Evolutionary conservation across 176 grass and related monocot genomes (phyloP), one percentile per base, ranked within the genome.

Genomic region (Avena insularis): DNA sequence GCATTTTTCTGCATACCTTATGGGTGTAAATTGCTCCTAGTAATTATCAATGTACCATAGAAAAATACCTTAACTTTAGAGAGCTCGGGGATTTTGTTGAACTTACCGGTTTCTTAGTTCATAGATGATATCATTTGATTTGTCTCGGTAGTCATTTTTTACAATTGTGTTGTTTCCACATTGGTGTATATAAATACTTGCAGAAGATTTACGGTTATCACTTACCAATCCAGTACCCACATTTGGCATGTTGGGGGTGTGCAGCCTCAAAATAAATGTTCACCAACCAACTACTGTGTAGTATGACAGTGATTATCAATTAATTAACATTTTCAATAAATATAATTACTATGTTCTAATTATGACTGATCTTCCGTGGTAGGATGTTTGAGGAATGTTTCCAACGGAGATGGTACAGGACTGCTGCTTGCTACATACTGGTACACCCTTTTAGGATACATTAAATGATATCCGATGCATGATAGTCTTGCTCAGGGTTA

Each of bases 361-460:
- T 61, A 74, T 27, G 25, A 54, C 66, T 78, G 60, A 84, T 74
- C 79, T 69, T 85, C 77, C 49, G 60, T 87, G 82, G 54, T 87
- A 98, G 96, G 94, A 94, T 98, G 93, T 98, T 98, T 75, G 96
- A 98, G 90, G 96, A 96, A 88, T 98, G 96, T 78, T 98, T 98
- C 86, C 96, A 92, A 85, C 89, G 90, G 82, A 90, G 94, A 94
- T 98, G 96, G 93, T 98, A 98, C 65, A 92, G 94, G 85, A 98
- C 96, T 79, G 96, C 96, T 94, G 96, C 96, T 89, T 96, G 96
- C 72, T 98, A 98, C 90, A 98, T 98, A 87, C 58, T 98, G 96
- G 96, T 86, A 43, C 68, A 57, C 21, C 55, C 47, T 83, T 75
- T 55, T 93, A 23, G 9, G 56, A 77, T 3, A n/a, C 75, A 23